Percentiles rank a stretch among this genome's conserved stretches.
These are phyloP conservation scores for Allium fistulosum DNA, from an alignment of 106 monocot genomes.

Conservation along the genomic window DNA sequence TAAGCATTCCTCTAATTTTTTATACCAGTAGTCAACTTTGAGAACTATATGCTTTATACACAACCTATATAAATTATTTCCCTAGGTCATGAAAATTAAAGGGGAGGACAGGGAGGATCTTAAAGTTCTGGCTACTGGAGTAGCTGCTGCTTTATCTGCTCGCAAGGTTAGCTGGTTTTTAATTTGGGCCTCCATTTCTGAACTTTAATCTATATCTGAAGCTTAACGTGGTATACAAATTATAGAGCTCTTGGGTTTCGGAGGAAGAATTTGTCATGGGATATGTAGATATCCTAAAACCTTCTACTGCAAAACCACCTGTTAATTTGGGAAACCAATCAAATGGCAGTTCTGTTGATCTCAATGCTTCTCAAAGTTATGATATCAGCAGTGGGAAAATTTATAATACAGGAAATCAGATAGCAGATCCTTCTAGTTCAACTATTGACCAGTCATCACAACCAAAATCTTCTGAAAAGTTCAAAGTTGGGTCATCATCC, in stretches of 20 bases:
- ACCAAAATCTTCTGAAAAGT: slow-evolving; percentile 47
- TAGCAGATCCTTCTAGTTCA: slow-evolving; percentile 15
- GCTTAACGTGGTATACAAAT: neutral
- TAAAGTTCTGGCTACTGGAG: slow-evolving; percentile 94
- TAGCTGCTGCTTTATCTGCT: slow-evolving; percentile 91
- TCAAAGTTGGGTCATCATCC: slow-evolving; percentile 14
- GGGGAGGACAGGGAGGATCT: slow-evolving; percentile 93
- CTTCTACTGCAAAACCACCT: neutral
- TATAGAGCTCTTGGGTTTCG: slow-evolving; percentile 88
- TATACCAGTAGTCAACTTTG: neutral
- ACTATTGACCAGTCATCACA: slow-evolving; percentile 43
- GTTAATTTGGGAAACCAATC: slow-evolving; percentile 4
- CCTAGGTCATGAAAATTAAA: slow-evolving; percentile 85
- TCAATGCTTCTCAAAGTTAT: slow-evolving; percentile 4
- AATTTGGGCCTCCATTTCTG: neutral
- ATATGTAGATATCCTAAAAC: slow-evolving; percentile 44
- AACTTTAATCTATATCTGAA: neutral
- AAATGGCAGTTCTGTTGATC: slow-evolving; percentile 15
- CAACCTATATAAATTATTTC: too few relatives aligned
- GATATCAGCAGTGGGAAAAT: slow-evolving; percentile 22
- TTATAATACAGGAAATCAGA: slow-evolving; percentile 21
- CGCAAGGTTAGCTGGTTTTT: slow-evolving; percentile 62
- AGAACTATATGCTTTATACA: neutral
- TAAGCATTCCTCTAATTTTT: slow-evolving; percentile 21
- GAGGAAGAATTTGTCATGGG: slow-evolving; percentile 99